Conservation (phyloP, 331 rosid species). For the Spiraea crenata region DNA sequence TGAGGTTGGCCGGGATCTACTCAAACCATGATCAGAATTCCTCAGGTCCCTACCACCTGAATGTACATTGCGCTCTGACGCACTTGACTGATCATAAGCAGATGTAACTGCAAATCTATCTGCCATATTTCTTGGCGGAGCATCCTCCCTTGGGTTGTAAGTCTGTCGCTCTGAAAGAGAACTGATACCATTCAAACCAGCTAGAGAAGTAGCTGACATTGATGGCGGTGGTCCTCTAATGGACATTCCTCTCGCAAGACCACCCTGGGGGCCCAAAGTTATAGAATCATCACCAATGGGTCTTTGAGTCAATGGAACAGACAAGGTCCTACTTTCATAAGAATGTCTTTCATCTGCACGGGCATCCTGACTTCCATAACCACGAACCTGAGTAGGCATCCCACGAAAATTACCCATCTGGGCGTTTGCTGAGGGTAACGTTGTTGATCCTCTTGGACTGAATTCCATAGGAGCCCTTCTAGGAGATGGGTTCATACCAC, state of each 20-base stretch:
- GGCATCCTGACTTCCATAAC: conserved; percentile 67
- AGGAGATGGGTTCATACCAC: conserved; percentile 59
- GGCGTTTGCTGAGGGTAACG: conserved; percentile 48
- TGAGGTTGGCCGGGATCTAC: conserved; percentile 46
- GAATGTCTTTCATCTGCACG: conserved; percentile 62
- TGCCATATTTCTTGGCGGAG: conserved; percentile 29
- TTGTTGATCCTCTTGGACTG: conserved; percentile 57
- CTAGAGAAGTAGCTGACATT: conserved; percentile 32
- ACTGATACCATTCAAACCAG: conserved; percentile 55
- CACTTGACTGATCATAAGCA: conserved; percentile 55
- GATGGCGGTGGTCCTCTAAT: conserved; percentile 63
- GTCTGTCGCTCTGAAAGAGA: conserved; percentile 49
- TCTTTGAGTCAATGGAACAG: conserved; percentile 61
- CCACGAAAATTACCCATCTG: conserved; percentile 71
- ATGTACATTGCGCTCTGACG: conserved; percentile 45
- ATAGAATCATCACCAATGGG: conserved; percentile 61
- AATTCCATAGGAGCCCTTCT: conserved; percentile 75
- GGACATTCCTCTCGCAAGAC: conserved; percentile 94
- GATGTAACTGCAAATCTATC: conserved; percentile 56
- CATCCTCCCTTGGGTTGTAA: conserved; percentile 51
- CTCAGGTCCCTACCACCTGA: conserved; percentile 54
- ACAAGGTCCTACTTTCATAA: conserved; percentile 58
- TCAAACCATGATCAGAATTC: conserved; percentile 48
- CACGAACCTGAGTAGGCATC: conserved; percentile 51
- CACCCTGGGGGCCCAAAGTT: conserved; percentile 85